Evolutionary conservation across 768 basidiomycete genomes (phyloP), one percentile per base, ranked within the genome.

Genomic region (Gymnopilus junonius): DNA sequence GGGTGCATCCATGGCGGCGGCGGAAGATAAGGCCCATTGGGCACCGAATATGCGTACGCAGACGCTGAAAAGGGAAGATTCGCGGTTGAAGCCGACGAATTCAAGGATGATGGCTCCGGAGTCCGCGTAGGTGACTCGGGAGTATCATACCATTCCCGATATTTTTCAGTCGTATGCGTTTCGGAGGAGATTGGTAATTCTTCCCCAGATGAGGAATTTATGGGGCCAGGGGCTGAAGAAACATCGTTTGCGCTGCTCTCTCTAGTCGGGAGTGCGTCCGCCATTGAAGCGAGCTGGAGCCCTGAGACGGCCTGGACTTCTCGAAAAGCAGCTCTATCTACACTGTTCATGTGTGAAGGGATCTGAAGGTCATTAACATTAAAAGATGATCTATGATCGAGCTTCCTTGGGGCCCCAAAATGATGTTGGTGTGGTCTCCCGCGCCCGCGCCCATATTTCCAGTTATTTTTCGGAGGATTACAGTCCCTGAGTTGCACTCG

Each of bases 401-500:
- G 70, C 14, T 67, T 74, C 55, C 75, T 73, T 23, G 74, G 71
- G 31, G 70, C 29, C 21, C 68, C 67, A 21, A 73, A 70, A 27
- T 74, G 65, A 48, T 69, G 63, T 20, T 74, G 73, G 20, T 71
- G 71, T 60, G 72, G 75, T 25, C 81, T 74, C n/a, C 82, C 81
- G 17, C 83, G 83, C 34, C 77, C 81, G 58, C 81, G 80, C 39
- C 75, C 77, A 64, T 69, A 77, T 66, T 78, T 81, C 82, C 82
- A 86, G 29, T 74, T 74, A 20, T 80, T 79, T 48, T 83, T 83
- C n/a, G 78, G 75, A 32, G 86, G 85, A 64, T 90, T 86, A 69
- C 83, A 84, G 65, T 92, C 90, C 43, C 91, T 83, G 37, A 93
- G 76, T 66, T 92, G 90, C 35, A 94, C 91, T 20, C 91, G 86